These are phyloP conservation scores for Penicillium riverlandense DNA, from an alignment of 495 filamentous ascomycete species.

Conservation along the genomic window DNA sequence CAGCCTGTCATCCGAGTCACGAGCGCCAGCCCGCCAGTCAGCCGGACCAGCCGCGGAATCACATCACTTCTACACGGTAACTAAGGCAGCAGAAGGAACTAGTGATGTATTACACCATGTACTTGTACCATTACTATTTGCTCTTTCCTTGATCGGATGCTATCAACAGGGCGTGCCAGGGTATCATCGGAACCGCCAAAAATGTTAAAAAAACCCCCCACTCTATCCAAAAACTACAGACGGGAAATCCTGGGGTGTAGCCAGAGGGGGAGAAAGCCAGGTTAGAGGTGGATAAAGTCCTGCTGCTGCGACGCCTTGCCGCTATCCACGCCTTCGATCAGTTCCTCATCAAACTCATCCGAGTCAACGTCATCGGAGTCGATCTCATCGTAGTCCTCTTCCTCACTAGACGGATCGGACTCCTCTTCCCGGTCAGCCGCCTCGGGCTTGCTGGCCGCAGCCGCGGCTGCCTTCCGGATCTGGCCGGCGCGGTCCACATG, in stretches of 20 bases:
- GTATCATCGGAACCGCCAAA: neutral
- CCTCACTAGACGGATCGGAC: slow-evolving; percentile 78
- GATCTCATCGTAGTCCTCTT: slow-evolving; percentile 65
- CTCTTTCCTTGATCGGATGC: neutral
- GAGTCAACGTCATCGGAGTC: slow-evolving; percentile 87
- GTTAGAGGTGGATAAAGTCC: slow-evolving; percentile 48
- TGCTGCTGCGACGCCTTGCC: slow-evolving; percentile 56
- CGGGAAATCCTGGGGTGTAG: too few relatives aligned
- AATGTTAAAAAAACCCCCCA: neutral
- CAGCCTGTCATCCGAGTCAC: too few relatives aligned
- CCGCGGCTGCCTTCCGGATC: slow-evolving; percentile 50
- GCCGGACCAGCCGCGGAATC: neutral
- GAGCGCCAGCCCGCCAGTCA: too few relatives aligned
- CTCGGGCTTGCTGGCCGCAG: slow-evolving; percentile 30
- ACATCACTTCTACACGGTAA: neutral
- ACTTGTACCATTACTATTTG: neutral
- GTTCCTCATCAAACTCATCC: slow-evolving; percentile 62
- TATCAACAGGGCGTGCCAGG: too few relatives aligned
- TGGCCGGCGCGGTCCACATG: slow-evolving; percentile 82
- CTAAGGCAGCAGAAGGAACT: too few relatives aligned
- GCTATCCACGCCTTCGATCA: slow-evolving; percentile 37
- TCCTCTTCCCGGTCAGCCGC: slow-evolving; percentile 47
- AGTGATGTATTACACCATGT: too few relatives aligned
- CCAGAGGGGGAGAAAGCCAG: too few relatives aligned
- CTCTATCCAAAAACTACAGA: slow-evolving; percentile 9